phyloP scores from a whole-genome alignment of 495 filamentous ascomycete genomes.

The Platismatia glauca region DNA sequence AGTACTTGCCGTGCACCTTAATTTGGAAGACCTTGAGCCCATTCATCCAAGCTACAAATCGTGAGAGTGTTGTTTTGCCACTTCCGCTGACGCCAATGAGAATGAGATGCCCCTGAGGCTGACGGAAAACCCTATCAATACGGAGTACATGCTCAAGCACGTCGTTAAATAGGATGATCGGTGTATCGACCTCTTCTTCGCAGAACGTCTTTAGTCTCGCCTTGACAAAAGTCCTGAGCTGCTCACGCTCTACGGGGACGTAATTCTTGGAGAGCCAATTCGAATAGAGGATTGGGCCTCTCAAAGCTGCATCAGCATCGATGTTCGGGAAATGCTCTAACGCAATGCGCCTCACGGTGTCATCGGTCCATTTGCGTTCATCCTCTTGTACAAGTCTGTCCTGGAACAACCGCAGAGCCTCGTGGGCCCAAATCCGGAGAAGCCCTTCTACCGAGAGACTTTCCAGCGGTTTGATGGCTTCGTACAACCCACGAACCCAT shows the following conservation, averaged over 20 bases:
- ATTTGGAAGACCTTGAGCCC: slow-evolving; percentile 98
- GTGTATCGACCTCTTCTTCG: slow-evolving; percentile 97
- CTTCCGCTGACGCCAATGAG: slow-evolving; percentile 96
- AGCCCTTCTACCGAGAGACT: slow-evolving; percentile 80
- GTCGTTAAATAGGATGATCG: slow-evolving; percentile 95
- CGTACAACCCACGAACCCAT: slow-evolving; percentile 95
- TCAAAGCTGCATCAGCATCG: slow-evolving; percentile 78
- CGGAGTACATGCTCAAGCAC: slow-evolving; percentile 95
- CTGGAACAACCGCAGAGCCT: slow-evolving; percentile 91
- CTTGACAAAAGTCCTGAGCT: slow-evolving; percentile 92
- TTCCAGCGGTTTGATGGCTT: slow-evolving; percentile 89
- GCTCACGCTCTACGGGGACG: slow-evolving; percentile 88
- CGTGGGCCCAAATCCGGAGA: slow-evolving; percentile 95
- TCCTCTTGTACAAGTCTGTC: slow-evolving; percentile 91
- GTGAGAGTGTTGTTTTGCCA: slow-evolving; percentile 94
- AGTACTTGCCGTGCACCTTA: slow-evolving; percentile 98
- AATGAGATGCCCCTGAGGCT: slow-evolving; percentile 96
- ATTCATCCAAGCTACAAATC: slow-evolving; percentile 99
- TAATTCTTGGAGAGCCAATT: slow-evolving; percentile 99
- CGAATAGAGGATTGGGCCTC: slow-evolving; percentile 90
- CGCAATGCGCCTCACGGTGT: slow-evolving; percentile 73
- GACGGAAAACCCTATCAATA: slow-evolving; percentile 96
- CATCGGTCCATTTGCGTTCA: slow-evolving; percentile 89
- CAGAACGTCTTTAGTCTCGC: slow-evolving; percentile 96
- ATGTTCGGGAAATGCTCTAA: slow-evolving; percentile 89